Evolutionary conservation across 257 asterid genomes (phyloP), one percentile per base, ranked within the genome.

Genomic region (Coffea canephora): DNA sequence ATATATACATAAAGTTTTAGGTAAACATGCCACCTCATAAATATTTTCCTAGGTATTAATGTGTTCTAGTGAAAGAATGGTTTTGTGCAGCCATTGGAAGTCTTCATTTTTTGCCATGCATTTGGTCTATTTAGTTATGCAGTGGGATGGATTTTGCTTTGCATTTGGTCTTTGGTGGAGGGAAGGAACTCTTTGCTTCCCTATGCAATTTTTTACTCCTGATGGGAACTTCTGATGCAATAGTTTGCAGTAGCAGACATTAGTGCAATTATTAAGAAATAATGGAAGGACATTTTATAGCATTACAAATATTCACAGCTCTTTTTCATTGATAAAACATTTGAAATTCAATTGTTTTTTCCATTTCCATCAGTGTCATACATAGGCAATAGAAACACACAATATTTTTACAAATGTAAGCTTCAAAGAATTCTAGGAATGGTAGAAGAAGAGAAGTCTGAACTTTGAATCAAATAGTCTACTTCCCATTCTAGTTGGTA

Each of bases 401-500:
- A 74, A 77, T 67, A 34, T 8, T 31, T 27, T 67, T 41, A 39
- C 36, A 67, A 8, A 64, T 68, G 61, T 31, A 48, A 71, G 7
- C 48, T 71, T 3, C 34, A 49, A 62, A 76, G 36, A 76, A 64
- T 62, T n/a, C 9, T 25, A 76, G 72, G 79, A 25, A 65, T 14
- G 36, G 8, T 54, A 27, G 34, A 67, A 43, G 12, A 50, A 79
- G 76, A 79, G 39, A 50, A 52, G 23, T 21, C 19, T 18, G 61
- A 25, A 46, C 16, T 21, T 12, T 10, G 61, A 25, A 46, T 15
- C 12, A 62, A 62, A 14, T 50, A 64, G 18, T 49, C 23, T 13
- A 12, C 57, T 62, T 5, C 66, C 61, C 54, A 25, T 31, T 2
- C 31, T 52, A 36, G 12, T 83, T 83, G 31, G 86, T 84, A 71